Evolutionary conservation across 2,329 filamentous ascomycete species (phyloP).

Genomic region (Stachybotrys chartarum): DNA sequence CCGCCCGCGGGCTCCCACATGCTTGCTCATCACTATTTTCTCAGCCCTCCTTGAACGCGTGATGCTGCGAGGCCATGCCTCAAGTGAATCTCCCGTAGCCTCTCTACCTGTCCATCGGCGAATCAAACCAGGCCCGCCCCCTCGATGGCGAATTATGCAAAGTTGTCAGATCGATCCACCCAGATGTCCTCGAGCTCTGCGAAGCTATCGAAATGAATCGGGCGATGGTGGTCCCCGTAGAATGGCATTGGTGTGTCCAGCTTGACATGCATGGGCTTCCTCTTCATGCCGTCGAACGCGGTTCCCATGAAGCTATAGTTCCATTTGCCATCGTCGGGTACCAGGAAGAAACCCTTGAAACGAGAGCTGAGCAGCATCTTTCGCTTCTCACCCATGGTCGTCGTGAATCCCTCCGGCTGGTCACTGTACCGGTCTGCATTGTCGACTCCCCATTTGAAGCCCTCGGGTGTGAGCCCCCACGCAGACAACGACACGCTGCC

Average conservation of each 20-base stretch:
- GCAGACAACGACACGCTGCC: constrained; percentile 92
- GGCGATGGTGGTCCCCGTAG: constrained; percentile 87
- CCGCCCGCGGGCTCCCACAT: neutral
- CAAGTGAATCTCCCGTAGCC: no score
- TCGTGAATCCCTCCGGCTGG: constrained; percentile 88
- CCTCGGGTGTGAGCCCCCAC: constrained; percentile 84
- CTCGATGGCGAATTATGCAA: constrained; percentile 55
- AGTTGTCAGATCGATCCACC: constrained; percentile 88
- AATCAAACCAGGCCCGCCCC: no score
- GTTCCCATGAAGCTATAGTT: constrained; percentile 98
- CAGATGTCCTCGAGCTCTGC: constrained; percentile 95
- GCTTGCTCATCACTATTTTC: neutral
- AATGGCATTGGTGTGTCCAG: constrained; percentile 86
- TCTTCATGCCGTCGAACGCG: constrained; percentile 79
- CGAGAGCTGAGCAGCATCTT: constrained; percentile 89
- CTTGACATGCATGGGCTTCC: constrained; percentile 85
- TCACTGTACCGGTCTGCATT: constrained; percentile 92
- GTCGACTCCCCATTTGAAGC: constrained; percentile 94
- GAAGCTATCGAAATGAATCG: constrained; percentile 95
- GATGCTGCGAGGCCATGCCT: no score
- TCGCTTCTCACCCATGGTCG: constrained; percentile 88
- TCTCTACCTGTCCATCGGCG: no score
- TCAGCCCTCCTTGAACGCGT: neutral
- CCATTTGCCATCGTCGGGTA: constrained; percentile 85
- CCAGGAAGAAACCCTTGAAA: constrained; percentile 92